Evolutionary conservation across 495 filamentous ascomycete species (phyloP), one percentile per base, ranked within the genome.

Genomic region (Hypoxylon cercidicola): DNA sequence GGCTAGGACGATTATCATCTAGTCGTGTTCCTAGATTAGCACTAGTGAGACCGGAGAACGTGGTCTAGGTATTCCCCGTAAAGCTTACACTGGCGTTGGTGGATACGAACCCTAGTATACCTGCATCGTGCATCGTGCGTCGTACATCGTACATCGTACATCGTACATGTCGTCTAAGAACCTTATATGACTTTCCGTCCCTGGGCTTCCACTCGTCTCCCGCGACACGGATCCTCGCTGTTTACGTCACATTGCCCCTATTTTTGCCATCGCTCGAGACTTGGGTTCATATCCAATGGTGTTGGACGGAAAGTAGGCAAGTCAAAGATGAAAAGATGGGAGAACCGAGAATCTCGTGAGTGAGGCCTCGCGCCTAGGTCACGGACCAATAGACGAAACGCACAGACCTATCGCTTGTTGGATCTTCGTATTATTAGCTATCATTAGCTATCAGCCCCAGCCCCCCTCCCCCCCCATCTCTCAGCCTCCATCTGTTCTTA

Each of bases 1-100:
- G 32, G 6, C 37, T 9, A 43, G 6, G 9, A 1, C 15, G 55
- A 58, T 15, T 49, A 37, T 25, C 56, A 32, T 50, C 39, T 12
- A 50, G 48, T 58, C 65, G 55, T 64, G 65, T 64, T 63, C 55
- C 65, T 54, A 64, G 60, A 59, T 68, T 59, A 68, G 41, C 54
- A 60, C 21, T 47, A 47, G 25, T 47, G 39, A 47, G 34, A 55
- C 35, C 62, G 55, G 49, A 41, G 61, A 44, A 50, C 25, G 23
- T 34, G 21, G 35, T 39, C 50, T 5, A 32, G 30, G 30, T 13
- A 51, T 59, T 58, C 40, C 34, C 50, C 50, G 50, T 60, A 60
- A 44, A 39, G 55, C 20, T 40, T 64, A 45, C 53, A 5, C 12
- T 16, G 37, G 37, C 37, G 13, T 40, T 40, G 6, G 13, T 40